Evolutionary conservation across 106 monocot genomes (phyloP), one percentile per base, ranked within the genome.

Genomic region (Iris macrosiphon): DNA sequence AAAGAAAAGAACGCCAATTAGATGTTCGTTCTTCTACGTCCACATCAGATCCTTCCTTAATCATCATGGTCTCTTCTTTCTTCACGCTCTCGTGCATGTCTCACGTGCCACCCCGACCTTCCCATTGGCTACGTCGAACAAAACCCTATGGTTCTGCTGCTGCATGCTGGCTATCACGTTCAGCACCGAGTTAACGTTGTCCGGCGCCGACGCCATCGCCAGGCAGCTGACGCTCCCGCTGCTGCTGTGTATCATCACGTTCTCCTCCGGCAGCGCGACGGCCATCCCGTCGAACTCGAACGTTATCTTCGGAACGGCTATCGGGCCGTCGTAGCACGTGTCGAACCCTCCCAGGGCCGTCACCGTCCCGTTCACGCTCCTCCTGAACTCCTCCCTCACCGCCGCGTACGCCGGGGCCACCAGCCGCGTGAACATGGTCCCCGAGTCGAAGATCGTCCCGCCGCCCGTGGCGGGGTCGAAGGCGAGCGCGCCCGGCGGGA

Each of bases 151-250:
- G 66, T 96, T 96, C 89, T 83, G 82, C 80, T 96, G 96, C 79
- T 96, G 96, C 90, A 90, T 80, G 57, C 49, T 82, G 49, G 96
- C 96, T 47, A 96, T 73, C 46, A 96, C 90, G 58, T 96, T 96
- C 54, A 96, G 64, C 63, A 90, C 90, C 31, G 82, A 68, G 80
- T 96, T 87, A 49, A 92, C 72, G 23, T 82, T 86, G 21, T 72
- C 82, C 41, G 96, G 90, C 39, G 86, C 79, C 9, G 66, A 73
- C n/a, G 89, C 89, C 96, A 96, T 96, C 47, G 96, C 89, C 65
- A 95, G 63, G 65, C 94, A 94, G 16, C 60, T 62, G 7, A 59
- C 45, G 52, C 59, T 62, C 43, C 86, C 83, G 13, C 74, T 57
- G 12, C 77, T 71, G 85, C 90, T 96, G 72, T 87, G 89, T 19